These are phyloP conservation scores for Pycnococcus provasolii DNA, from an alignment of 139 green algal genomes.

Conservation along the genomic window DNA sequence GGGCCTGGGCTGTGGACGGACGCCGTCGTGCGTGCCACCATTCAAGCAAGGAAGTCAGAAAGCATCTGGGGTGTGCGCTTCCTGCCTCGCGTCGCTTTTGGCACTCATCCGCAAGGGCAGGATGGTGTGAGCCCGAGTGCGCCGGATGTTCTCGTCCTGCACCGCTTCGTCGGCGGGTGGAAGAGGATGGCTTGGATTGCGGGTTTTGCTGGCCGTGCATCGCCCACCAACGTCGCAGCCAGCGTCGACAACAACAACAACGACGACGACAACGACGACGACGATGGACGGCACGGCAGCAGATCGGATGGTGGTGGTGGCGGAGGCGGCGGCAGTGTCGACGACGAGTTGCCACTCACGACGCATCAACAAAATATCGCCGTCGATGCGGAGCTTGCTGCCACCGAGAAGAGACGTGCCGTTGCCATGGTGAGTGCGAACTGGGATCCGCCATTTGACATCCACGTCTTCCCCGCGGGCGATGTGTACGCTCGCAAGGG, in stretches of 20 bases:
- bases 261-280: neutral
- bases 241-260: neutral
- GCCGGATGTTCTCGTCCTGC: conserved; percentile 11
- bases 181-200: neutral
- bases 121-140: neutral
- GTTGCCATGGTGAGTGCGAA: conserved; percentile 1
- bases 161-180: conserved; percentile 10
- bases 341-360: neutral
- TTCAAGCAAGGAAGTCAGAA: neutral
- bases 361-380: neutral
- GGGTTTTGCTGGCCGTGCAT: neutral
- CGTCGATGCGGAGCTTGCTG: neutral
- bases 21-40: conserved; percentile 46
- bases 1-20: conserved; percentile 74
- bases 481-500: neutral
- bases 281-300: neutral
- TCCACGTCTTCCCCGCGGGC: neutral
- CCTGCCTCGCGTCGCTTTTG: conserved; percentile 4
- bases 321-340: neutral
- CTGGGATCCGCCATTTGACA: conserved; percentile 12
- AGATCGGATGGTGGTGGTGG: neutral
- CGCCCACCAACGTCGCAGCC: neutral
- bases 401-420: neutral
- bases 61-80: neutral
- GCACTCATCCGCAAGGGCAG: conserved; percentile 1